phyloP scores from a whole-genome alignment of 140 eudicot genomes.

The Erigeron philadelphicus region DNA sequence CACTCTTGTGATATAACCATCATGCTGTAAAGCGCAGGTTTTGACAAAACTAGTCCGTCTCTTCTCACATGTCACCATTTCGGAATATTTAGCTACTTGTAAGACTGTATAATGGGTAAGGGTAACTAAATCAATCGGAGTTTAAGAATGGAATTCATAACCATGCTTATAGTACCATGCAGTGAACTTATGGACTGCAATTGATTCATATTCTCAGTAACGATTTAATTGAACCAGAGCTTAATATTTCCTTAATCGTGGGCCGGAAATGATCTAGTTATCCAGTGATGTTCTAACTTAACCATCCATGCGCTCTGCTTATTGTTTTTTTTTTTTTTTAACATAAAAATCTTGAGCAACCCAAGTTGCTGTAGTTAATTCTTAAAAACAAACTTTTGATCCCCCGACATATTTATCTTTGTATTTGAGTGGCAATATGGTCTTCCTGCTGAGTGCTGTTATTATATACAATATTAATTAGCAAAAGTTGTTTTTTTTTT shows the following conservation, averaged over 20 bases:
- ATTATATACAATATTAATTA: background rate
- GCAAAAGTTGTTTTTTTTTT: background rate
- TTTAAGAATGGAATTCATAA: background rate
- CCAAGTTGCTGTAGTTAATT: background rate
- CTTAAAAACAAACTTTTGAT: background rate
- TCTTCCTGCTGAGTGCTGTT: constrained; percentile 10
- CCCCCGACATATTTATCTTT: background rate
- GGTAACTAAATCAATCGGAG: background rate
- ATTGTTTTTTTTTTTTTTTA: background rate
- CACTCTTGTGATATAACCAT: background rate
- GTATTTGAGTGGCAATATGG: constrained; percentile 14
- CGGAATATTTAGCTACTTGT: background rate
- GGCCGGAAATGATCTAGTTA: background rate
- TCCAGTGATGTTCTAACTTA: background rate
- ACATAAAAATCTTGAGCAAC: background rate
- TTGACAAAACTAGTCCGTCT: background rate
- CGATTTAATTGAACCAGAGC: background rate
- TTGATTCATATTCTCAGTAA: background rate
- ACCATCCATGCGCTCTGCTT: background rate
- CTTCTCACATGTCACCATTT: background rate
- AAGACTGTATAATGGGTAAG: background rate
- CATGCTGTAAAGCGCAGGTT: constrained; percentile 17
- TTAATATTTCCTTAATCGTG: background rate
- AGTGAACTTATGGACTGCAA: constrained; percentile 2
- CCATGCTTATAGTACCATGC: background rate